These are phyloP conservation scores for Onygena corvina DNA, from an alignment of 2,329 filamentous ascomycete species.

Conservation along the genomic window DNA sequence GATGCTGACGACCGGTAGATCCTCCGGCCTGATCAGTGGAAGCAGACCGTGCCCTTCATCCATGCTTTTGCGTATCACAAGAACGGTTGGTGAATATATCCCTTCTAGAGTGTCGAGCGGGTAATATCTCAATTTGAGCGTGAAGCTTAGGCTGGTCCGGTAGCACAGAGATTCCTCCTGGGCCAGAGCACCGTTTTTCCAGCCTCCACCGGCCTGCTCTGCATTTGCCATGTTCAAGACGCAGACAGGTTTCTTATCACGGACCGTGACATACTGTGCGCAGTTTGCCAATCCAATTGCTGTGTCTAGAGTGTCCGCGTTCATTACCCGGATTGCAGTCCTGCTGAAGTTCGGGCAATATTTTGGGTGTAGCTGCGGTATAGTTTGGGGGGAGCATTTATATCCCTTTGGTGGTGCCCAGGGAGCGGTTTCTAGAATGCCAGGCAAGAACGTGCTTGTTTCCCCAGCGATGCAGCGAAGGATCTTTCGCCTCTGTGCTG, in stretches of 20 bases:
- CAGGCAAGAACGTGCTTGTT: constrained; percentile 38
- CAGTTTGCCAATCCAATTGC: constrained; percentile 35
- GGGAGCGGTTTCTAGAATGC: constrained; percentile 37
- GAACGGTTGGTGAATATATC: constrained; percentile 49
- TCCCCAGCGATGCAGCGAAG: constrained; percentile 39
- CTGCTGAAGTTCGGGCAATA: constrained; percentile 33
- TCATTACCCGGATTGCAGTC: constrained; percentile 40
- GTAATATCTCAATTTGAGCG: constrained; percentile 39
- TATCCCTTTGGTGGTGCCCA: constrained; percentile 30
- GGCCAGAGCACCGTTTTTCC: constrained; percentile 48
- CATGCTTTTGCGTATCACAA: constrained; percentile 45
- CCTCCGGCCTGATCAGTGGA: constrained; percentile 23
- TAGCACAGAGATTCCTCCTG: constrained; percentile 61
- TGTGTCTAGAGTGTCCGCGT: constrained; percentile 47
- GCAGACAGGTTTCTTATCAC: constrained; percentile 36
- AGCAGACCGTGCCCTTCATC: constrained; percentile 39
- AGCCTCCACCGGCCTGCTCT: constrained; percentile 49
- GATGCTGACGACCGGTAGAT: constrained; percentile 45
- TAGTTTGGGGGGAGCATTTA: constrained; percentile 27
- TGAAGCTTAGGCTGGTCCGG: constrained; percentile 38
- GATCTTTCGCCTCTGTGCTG: constrained; percentile 11
- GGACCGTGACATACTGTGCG: constrained; percentile 16
- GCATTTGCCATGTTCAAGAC: constrained; percentile 57
- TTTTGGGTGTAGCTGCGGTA: constrained; percentile 31
- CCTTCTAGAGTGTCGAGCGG: constrained; percentile 41